Evolutionary conservation across 306 rosid species (phyloP), one percentile per base, ranked within the genome.

Genomic region (Morella rubra): DNA sequence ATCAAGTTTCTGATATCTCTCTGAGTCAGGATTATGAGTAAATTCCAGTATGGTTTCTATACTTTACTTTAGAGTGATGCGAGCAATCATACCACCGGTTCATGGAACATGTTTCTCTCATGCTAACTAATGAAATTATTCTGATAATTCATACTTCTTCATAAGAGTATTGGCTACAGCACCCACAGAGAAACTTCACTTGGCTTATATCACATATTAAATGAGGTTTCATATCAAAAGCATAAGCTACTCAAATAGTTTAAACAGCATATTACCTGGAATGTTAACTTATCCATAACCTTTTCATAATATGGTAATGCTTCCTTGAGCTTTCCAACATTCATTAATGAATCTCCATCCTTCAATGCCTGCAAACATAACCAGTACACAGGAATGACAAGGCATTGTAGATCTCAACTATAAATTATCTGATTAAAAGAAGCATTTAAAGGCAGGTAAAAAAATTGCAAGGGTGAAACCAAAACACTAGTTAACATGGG

Each of bases 321-420:
- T 72, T 86, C 91, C 80, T 71, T 87, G 67, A 94, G 90, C 78
- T 79, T 80, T 77, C 97, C 98, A 32, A 32, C 76, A 71, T 83
- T 80, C 98, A 92, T 90, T 78, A 92, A 86, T 18, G 80, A 78
- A 81, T 92, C 95, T 46, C 98, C 98, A 65, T 89, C 91, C 72
- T 86, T 85, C 83, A 90, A 76, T 71, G 83, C 83, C 97, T 93
- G 80, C 13, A 80, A 32, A 76, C 44, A 73, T 66, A 42, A n/a
- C 50, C 47, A 54, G 10, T 42, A n/a, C 76, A 22, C 40, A 60
- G 41, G 19, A 55, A 60, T 44, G 37, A 53, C 53, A 61, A 51
- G 65, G 54, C 20, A 72, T 60, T 70, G 44, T 11, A 19, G 5
- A 13, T 72, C 65, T 22, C 24, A 60, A 45, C 66, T 47, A 72